Evolutionary conservation across 2,329 filamentous ascomycete species (phyloP), one percentile per base, ranked within the genome.

Genomic region (Botrytis sinoallii): DNA sequence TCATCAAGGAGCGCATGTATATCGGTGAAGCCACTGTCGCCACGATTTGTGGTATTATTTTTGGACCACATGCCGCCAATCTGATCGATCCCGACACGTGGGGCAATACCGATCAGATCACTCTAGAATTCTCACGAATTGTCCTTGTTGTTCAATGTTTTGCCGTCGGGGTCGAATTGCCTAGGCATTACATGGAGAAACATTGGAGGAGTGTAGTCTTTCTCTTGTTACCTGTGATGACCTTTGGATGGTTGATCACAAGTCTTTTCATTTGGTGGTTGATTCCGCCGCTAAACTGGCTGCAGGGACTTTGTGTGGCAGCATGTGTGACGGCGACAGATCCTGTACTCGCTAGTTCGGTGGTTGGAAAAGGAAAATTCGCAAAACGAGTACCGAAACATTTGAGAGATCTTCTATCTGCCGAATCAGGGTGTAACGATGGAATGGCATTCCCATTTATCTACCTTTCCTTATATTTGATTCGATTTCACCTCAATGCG

Each of bases 401-500:
- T 90, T 85, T 99, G 84, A 89, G 96, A 86, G 96, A 99, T 84
- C 82, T 99, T 70, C 86, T 99, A 20, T 99, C 96, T 7, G 95
- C 95, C 73, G 96, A 99, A 84, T 99, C 96, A 12, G 96, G 96
- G 44, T 99, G 96, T 85, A 99, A 99, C 87, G 96, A 99, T 82
- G 96, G 96, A 84, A 99, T 99, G 96, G 96, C 96, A 1, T 99
- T 99, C 81, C 96, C 96, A 0, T 99, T 99, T 82, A 89, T 99
- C 79, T 99, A 99, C 82, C 87, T 99, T 44, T 91, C 93, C 1
- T 85, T 98, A 44, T 98, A 98, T 83, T 88, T 98, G 65, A 93
- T 98, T 77, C 90, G 92, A 77, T 97, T 95, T 82, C 86, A 91
- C 76, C 90, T 89, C 42, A 83, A 92, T 77, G 89, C 92, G 8